Evolutionary conservation across 2,329 filamentous ascomycete species (phyloP), one percentile per base, ranked within the genome.

Genomic region (Penicillium aurantiogriseum): DNA sequence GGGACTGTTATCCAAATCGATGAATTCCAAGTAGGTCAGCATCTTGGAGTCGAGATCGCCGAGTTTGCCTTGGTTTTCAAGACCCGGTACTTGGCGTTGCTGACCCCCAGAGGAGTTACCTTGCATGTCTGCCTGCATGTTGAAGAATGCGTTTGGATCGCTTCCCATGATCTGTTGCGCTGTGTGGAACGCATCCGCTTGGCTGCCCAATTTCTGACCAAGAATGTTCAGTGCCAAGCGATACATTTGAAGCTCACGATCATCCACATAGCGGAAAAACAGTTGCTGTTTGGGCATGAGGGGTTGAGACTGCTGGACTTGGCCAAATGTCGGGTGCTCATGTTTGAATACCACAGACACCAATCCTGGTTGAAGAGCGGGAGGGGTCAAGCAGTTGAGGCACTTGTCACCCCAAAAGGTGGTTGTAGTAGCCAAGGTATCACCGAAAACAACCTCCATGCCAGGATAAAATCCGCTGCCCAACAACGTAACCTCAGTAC

Each of bases 371-470:
- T 84, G 80, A 6, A 85, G 75, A 13, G 87, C 86, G 4, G 91
- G 89, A 5, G 91, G 91, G 10, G 92, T 79, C 45, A 92, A 79
- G 66, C 90, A 93, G 52, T 92, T 88, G 21, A 95, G 78, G n/a
- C 89, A 89, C 57, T 87, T 87, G 61, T 90, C 85, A 44, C 89
- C 88, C 89, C 89, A 93, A 70, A 85, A 94, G 0, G 89, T 91
- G 1, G 90, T 92, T 0, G 88, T 90, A 0, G 88, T 85, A 19
- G 86, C 85, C 46, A 83, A 77, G 17, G 79, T 80, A 60, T 88
- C 85, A 21, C 92, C 92, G 72, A 97, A 97, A 74, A 92, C 89
- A 54, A 96, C 90, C 61, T 92, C 89, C 60, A 95, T 82, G 1
- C 86, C 86, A 74, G 89, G 88, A 62, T 86, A 88, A 71, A 96